Evolutionary conservation across 2,329 filamentous ascomycete species (phyloP), one percentile per base, ranked within the genome.

Genomic region (Beauveria asiatica): DNA sequence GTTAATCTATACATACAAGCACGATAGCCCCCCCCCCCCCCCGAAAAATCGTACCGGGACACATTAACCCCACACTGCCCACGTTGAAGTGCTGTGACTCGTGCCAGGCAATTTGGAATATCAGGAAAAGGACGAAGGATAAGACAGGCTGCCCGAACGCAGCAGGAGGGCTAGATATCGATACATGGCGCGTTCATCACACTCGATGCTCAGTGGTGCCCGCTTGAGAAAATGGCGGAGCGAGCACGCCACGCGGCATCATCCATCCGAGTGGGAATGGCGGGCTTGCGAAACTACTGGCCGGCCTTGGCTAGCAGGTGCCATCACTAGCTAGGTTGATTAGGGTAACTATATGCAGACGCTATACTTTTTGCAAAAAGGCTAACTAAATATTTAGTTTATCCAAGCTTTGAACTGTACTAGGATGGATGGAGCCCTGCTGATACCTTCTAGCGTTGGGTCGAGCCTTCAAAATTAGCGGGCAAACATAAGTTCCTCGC

Each of bases 241-340:
- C 13, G 42, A 41, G 25, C 30, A 37, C 50, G 58, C 58, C 58
- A 60, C 58, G 39, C 58, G 58, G 58, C 58, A 60, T 42, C 13
- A 11, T 44, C 19, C 13, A 56, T 55, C 58, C 58, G 58, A 60
- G 42, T 17, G 44, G 42, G 51, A 55, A 33, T 48, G 44, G 58
- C 19, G 6, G 33, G 16, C 17, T 41, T 19, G 48, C 57, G n/a
- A 33, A 19, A 17, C 17, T 44, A 58, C 46, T 42, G 25, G 27
- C 33, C n/a, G 37, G 25, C 39, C 11, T 33, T 33, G 30, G 30
- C 30, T 33, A 33, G 30, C 13, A 33, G 10, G 30, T 33, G 4
- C 30, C 10, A 10, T 39, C 33, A 19, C 16, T 44, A 44, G 5
- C 11, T 17, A 37, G 39, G 39, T 21, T 55, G 17, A 17, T 45